Percentiles rank a stretch among this genome's conserved stretches.
Conservation (phyloP, 208 protist species). For the Crithidia mellificae region DNA sequence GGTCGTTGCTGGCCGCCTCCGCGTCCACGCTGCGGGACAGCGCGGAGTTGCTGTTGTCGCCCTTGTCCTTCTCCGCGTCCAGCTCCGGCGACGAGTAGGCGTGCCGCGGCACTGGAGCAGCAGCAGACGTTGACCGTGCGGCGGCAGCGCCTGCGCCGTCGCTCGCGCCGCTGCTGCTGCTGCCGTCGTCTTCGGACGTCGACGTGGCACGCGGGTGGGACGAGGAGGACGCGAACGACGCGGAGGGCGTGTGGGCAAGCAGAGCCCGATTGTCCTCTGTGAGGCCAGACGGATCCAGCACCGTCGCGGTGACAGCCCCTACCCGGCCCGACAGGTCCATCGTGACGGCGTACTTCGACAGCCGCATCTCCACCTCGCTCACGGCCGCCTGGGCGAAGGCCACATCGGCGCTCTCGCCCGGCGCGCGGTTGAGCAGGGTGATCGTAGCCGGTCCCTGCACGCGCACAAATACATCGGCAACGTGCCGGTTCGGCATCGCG, state of each 20-base stretch:
- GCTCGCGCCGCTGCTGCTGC: not conserved
- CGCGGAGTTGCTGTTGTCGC: not conserved
- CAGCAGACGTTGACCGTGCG: not conserved
- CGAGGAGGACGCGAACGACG: not conserved
- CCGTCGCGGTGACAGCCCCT: slow-evolving; percentile 36
- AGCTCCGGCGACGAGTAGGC: not conserved
- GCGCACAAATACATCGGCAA: slow-evolving; percentile 64
- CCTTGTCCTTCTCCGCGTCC: not conserved
- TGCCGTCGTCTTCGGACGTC: slow-evolving; percentile 12
- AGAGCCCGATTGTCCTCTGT: slow-evolving; percentile 44
- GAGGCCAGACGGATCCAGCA: slow-evolving; percentile 52
- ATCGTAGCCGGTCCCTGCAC: slow-evolving; percentile 55
- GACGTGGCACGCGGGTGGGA: not conserved
- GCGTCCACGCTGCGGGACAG: not conserved
- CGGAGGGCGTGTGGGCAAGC: slow-evolving; percentile 30
- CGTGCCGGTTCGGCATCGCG: slow-evolving; percentile 41
- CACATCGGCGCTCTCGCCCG: slow-evolving; percentile 42
- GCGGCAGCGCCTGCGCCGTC: not conserved
- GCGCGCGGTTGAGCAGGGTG: slow-evolving; percentile 61
- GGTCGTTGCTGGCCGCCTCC: slow-evolving; percentile 9
- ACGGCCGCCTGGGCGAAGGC: slow-evolving; percentile 54
- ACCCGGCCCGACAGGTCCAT: slow-evolving; percentile 64
- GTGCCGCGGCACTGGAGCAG: not conserved
- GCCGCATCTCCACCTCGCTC: slow-evolving; percentile 45
- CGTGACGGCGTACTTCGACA: slow-evolving; percentile 75